Conservation (phyloP, 2,329 filamentous ascomycete genomes). For the Clonostachys rosea region DNA sequence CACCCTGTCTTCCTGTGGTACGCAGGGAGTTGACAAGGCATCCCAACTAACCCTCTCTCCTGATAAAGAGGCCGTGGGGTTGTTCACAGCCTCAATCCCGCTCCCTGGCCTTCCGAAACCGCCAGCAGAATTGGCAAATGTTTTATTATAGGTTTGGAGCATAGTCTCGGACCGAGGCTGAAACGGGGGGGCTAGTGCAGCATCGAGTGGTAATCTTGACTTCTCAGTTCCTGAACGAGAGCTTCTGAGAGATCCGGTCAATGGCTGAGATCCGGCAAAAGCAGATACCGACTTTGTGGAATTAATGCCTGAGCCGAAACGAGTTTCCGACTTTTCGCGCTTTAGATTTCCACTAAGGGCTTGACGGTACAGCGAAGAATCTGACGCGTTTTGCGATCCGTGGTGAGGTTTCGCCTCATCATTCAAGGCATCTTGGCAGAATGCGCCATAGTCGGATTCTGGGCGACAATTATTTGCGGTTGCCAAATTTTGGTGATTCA, state of each 20-base stretch:
- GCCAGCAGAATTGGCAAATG: no score
- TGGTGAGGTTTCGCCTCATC: no score
- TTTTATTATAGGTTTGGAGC: no score
- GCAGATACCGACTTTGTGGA: constrained; percentile 17
- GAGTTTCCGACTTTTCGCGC: constrained; percentile 7
- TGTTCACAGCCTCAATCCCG: no score
- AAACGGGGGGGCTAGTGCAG: constrained; percentile 44
- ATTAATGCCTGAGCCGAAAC: constrained; percentile 14
- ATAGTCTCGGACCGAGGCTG: constrained; percentile 25
- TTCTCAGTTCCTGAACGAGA: constrained; percentile 21
- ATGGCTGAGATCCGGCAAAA: constrained; percentile 9
- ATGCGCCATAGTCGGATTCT: background rate
- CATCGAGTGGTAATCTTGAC: constrained; percentile 34
- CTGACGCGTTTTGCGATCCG: no score
- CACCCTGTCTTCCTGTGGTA: background rate
- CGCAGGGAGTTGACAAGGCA: no score
- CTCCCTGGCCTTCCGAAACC: no score
- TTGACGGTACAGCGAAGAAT: no score
- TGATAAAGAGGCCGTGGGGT: no score
- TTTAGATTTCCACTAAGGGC: no score
- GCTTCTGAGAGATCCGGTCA: constrained; percentile 8
- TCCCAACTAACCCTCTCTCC: no score
- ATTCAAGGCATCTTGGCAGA: background rate
- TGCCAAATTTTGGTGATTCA: constrained; percentile 3
- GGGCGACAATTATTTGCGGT: constrained; percentile 2